Evolutionary conservation across 2,329 filamentous ascomycete species (phyloP), one percentile per base, ranked within the genome.

Genomic region (Sphaceloma murrayae): DNA sequence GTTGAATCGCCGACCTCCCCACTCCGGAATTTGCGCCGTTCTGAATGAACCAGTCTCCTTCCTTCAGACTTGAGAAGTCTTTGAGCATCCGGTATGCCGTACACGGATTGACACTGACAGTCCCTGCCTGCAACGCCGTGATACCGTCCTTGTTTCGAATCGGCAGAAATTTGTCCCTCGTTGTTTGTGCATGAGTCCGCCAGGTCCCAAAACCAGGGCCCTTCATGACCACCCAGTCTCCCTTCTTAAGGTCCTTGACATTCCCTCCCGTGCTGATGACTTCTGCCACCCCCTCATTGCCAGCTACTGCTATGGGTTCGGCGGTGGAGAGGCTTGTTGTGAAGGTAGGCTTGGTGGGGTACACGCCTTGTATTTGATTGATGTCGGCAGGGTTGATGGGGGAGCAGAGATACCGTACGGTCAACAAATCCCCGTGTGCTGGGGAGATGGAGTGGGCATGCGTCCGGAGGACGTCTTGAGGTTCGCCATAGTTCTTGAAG

Each of bases 371-470:
- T 57, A 98, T 85, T 57, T 89, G 89, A 70, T 98, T 98, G 64
- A 98, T 85, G 67, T 98, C 91, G 58, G 91, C 88, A 17, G 91
- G 91, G 68, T 98, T 98, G 63, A 98, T 85, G 46, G 91, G 86
- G 1, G 87, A 79, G 22, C 88, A 85, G 56, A 98, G 84, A 56
- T 91, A 81, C 62, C 86, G 85, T 48, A 98, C 70, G 45, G 89
- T 87, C 53, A 93, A 67, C 51, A 74, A 68, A 45, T 74, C 67
- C 36, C 84, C 81, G 51, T 87, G 75, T 3, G 77, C 74, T 2
- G 85, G 83, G 3, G 81, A 81, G 58, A 89, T 85, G 53, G 82
- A 85, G 67, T 88, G 78, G 0, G 68, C 74, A 64, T 88, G 83
- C 3, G 89, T 67, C 13, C 77, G 79, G 34, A 72, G 63, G 19